Evolutionary conservation across 2,329 filamentous ascomycete species (phyloP), one percentile per base, ranked within the genome.

Genomic region (Penicillium occitanis): DNA sequence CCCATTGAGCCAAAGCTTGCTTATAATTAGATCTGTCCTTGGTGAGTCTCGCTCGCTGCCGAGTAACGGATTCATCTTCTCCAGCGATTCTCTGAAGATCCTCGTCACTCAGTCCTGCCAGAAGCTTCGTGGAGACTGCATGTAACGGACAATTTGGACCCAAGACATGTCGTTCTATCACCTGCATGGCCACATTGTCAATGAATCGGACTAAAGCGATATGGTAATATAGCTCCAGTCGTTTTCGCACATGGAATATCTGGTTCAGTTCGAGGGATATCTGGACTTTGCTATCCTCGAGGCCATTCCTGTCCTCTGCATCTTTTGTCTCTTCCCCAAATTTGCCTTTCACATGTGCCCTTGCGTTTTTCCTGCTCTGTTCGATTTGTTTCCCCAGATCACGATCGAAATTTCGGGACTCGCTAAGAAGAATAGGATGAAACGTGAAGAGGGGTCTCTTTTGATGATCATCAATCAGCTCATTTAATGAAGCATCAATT

Each of bases 101-200:
- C 14, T 64, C 55, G 37, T 69, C 65, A 37, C 65, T 62, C 37
- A 69, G 22, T 8, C 50, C 28, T 0, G 60, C 60, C 51, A 66
- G 65, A 6, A 64, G 57, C 5, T 68, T 51, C 19, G 22, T 40
- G 25, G 48, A 61, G 46, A 69, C 33, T 3, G 63, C 37, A 22
- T 40, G 60, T 19, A 69, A 25, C 4, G 68, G 68, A 57, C 67
- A 53, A 4, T 63, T 63, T 11, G 61, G 50, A 35, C 61, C 61
- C 5, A 63, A 46, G 37, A 46, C 50, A 42, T 48, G 61, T 35
- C 61, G 35, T 63, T 63, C 61, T 6, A 63, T 19, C 48, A 63
- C 61, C 28, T 69, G 68, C 59, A 68, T 68, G 2, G 67, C 67
- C 17, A 69, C 68, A 40, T 69, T 69, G 25, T 69, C 68, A 2